A percentile compares a stretch with the other conserved stretches of the same genome.
phyloP scores from a whole-genome alignment of 148 eudicot species.

The Diospyros lotus region DNA sequence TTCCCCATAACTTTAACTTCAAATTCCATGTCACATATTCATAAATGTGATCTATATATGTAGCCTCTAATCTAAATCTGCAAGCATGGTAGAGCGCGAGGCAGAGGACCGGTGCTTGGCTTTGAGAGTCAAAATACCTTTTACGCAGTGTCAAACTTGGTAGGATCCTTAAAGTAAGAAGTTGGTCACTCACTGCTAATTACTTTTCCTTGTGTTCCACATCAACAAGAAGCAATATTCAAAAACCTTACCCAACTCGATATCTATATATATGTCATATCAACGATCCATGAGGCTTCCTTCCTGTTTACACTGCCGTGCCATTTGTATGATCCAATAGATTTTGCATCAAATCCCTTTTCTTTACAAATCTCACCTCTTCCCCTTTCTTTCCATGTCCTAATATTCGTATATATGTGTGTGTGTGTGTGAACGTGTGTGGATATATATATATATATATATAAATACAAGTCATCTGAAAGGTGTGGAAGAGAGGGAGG shows the following conservation, averaged over 20 bases:
- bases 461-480: background rate
- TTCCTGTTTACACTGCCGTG: slow-evolving; percentile 1
- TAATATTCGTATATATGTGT: background rate
- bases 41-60: too few relatives aligned
- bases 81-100: too few relatives aligned
- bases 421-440: background rate
- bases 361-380: slow-evolving; percentile 10
- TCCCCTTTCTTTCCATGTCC: slow-evolving; percentile 17
- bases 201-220: slow-evolving; percentile 11
- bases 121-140: slow-evolving; percentile 3
- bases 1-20: too few relatives aligned
- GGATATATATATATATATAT: background rate
- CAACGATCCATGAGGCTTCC: too few relatives aligned
- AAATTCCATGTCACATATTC: too few relatives aligned
- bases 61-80: too few relatives aligned
- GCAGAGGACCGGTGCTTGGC: too few relatives aligned
- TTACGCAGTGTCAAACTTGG: slow-evolving; percentile 29
- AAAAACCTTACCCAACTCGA: background rate
- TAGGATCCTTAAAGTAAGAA: slow-evolving; percentile 30
- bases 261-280: background rate
- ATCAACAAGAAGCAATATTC: background rate
- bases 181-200: slow-evolving; percentile 24
- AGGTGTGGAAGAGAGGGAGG: background rate
- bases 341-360: background rate
- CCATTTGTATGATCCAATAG: slow-evolving; percentile 18